Evolutionary conservation across 345 rosid genomes (phyloP), one percentile per base, ranked within the genome.

Genomic region (Acer negundo): DNA sequence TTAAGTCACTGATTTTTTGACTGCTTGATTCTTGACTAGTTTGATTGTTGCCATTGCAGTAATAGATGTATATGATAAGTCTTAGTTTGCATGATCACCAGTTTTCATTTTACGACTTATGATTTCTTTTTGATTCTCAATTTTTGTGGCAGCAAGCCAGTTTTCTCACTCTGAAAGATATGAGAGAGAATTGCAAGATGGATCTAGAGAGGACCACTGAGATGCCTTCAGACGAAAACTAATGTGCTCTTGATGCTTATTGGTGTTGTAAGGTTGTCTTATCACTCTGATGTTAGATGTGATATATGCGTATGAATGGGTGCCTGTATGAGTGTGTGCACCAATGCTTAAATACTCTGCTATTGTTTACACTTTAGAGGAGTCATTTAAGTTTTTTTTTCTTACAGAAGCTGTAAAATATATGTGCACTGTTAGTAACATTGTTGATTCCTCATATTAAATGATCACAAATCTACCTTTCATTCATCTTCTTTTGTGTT

Each of bases 161-260:
- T 58, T 88, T 84, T 80, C 67, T 55, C 40, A 58, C 84, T 24
- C 83, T 93, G 80, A 89, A 80, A 81, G 92, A 93, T 71, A 73
- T 90, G 84, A 89, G 94, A 79, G 95, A 89, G 82, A 82, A 87
- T 70, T 86, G 98, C 90, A 90, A 87, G 89, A 83, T 77, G 75
- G 95, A 90, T 81, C 82, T 90, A 23, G 95, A 86, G 87, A 87
- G 78, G 72, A 82, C 79, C n/a, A 80, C 72, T 67, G 85, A 80
- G 76, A 55, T 80, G 84, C 89, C 91, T 76, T 77, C 87, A 46
- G 84, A 80, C 55, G 82, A 81, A 74, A 74, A 77, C 20, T 78
- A 87, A 70, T 20, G 76, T 75, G 68, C 75, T 80, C 79, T 55
- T 15, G 49, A 69, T 20, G 74, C 68, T 72, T 74, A 19, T 47